A percentile compares a stretch with the other conserved stretches of the same genome.
These are phyloP conservation scores for Schizochytrium sp. DNA, from an alignment of 108 stramenopile genomes.

Conservation along the genomic window DNA sequence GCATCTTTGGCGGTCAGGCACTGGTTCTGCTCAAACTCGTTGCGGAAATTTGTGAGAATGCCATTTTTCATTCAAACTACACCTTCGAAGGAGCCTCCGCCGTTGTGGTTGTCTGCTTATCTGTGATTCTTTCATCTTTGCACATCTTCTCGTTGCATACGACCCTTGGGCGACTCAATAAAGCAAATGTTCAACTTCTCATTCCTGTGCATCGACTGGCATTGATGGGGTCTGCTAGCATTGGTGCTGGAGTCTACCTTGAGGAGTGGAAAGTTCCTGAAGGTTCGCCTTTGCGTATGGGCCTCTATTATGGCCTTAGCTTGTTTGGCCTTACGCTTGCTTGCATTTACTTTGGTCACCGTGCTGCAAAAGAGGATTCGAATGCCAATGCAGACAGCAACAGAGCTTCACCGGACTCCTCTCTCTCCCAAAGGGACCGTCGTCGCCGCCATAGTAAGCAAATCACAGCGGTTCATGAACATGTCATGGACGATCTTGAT, in stretches of 20 bases:
- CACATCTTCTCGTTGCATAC: conserved; percentile 16
- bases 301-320: background rate
- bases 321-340: background rate
- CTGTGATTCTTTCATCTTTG: background rate
- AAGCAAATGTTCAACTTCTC: conserved; percentile 31
- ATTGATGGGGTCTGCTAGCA: conserved; percentile 24
- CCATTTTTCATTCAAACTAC: background rate
- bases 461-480: too few relatives aligned
- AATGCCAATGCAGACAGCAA: too few relatives aligned
- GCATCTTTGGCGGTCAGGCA: conserved; percentile 37
- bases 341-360: background rate
- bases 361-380: too few relatives aligned
- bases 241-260: conserved; percentile 41
- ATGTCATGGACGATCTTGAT: too few relatives aligned
- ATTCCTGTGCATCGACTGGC: conserved; percentile 36
- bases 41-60: conserved; percentile 53
- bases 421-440: too few relatives aligned
- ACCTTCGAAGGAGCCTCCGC: background rate
- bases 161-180: conserved; percentile 7
- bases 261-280: conserved; percentile 54
- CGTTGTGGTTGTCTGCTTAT: background rate
- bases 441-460: too few relatives aligned
- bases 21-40: conserved; percentile 46
- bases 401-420: too few relatives aligned
- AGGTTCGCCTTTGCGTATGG: background rate